Conservation (phyloP, 75 land plant genomes). For the Azolla pinnata region DNA sequence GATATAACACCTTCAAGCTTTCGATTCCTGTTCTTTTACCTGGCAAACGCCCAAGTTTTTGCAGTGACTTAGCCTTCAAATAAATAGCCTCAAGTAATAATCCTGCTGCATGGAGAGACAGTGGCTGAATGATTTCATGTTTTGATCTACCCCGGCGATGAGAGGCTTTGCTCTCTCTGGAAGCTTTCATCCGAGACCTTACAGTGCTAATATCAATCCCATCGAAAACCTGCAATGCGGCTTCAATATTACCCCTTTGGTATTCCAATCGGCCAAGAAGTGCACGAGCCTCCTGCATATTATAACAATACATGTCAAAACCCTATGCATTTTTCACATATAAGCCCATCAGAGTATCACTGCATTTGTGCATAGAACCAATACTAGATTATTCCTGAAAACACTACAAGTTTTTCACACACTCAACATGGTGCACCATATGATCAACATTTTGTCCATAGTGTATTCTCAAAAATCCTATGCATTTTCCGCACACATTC, state of each 20-base stretch:
- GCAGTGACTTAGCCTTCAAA: slow-evolving; percentile 62
- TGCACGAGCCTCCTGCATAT: slow-evolving; percentile 73
- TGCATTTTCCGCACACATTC: too few species aligned
- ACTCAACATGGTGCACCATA: too few species aligned
- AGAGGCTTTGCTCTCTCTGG: slow-evolving; percentile 37
- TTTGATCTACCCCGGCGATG: slow-evolving; percentile 36
- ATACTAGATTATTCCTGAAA: too few species aligned
- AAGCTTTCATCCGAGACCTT: slow-evolving; percentile 49
- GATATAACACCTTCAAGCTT: background rate
- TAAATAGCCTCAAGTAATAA: slow-evolving; percentile 77
- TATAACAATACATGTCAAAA: background rate
- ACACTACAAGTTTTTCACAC: too few species aligned
- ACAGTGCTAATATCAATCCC: slow-evolving; percentile 64
- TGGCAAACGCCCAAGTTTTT: slow-evolving; percentile 53
- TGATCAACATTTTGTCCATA: too few species aligned
- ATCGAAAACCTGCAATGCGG: slow-evolving; percentile 80
- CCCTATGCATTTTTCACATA: too few species aligned
- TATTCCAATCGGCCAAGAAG: slow-evolving; percentile 71
- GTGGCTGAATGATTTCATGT: slow-evolving; percentile 22
- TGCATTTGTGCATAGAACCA: too few species aligned
- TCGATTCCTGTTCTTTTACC: slow-evolving; percentile 24
- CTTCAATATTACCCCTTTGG: slow-evolving; percentile 74
- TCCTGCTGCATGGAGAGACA: slow-evolving; percentile 64
- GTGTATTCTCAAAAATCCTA: too few species aligned
- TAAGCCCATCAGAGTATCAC: too few species aligned